A percentile compares a stretch with the other conserved stretches of the same genome.
phyloP scores from a whole-genome alignment of 2,329 filamentous ascomycete species.

The Colletotrichum paranaense region DNA sequence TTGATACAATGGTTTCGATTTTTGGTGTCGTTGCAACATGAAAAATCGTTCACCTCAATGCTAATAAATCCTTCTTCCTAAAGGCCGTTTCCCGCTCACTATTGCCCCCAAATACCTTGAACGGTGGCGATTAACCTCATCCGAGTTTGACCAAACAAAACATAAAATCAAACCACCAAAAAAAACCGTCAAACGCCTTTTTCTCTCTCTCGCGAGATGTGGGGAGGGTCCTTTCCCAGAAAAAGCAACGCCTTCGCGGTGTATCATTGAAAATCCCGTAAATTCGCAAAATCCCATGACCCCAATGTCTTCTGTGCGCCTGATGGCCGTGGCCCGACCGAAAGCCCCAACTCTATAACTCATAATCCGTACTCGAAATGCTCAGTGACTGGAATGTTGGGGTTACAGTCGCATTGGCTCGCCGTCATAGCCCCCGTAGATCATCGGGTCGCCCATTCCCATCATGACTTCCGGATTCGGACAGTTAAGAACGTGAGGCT shows the following conservation, averaged over 20 bases:
- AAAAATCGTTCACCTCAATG: not conserved
- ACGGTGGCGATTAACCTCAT: not conserved
- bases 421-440: conserved; percentile 63
- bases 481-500: conserved; percentile 65
- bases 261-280: conserved; percentile 19
- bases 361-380: conserved; percentile 13
- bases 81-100: not conserved
- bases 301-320: not conserved
- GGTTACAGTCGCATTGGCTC: conserved; percentile 54
- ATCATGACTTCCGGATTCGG: conserved; percentile 67
- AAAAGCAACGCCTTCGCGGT: conserved; percentile 34
- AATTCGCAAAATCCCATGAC: not conserved
- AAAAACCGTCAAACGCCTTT: conserved; percentile 10
- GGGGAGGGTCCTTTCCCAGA: not conserved
- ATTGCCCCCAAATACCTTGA: not conserved
- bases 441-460: conserved; percentile 69
- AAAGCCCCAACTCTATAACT: conserved; percentile 16
- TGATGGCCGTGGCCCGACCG: not conserved
- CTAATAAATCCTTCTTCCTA: not conserved
- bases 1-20: conserved; percentile 13
- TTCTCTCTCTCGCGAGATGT: not conserved
- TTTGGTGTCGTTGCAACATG: not conserved
- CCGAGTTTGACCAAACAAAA: not conserved
- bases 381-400: not conserved
- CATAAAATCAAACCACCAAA: not conserved